Evolutionary conservation across 2,329 filamentous ascomycete genomes (phyloP).

Genomic region (Pyrenophora tritici-repentis): DNA sequence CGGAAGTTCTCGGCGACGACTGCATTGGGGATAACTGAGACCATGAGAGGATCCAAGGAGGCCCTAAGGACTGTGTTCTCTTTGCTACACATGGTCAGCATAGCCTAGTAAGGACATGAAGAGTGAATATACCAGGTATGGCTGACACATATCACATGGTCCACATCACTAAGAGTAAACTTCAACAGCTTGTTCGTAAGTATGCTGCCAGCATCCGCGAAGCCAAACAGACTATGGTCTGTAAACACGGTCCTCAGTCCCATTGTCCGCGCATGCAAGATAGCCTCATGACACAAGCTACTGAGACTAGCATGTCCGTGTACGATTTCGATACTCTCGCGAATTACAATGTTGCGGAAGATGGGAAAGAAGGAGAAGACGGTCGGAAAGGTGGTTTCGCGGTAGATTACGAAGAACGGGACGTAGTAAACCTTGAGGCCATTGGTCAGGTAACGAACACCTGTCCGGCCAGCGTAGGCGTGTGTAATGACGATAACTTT

Average conservation of each 20-base stretch:
- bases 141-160: slow-evolving; percentile 97
- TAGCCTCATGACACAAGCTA: slow-evolving; percentile 91
- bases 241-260: slow-evolving; percentile 94
- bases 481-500: slow-evolving; percentile 98
- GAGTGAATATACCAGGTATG: slow-evolving; percentile 78
- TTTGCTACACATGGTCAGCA: slow-evolving; percentile 64
- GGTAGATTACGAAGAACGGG: slow-evolving; percentile 94
- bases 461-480: slow-evolving; percentile 86
- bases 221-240: slow-evolving; percentile 95
- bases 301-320: slow-evolving; percentile 96
- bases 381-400: slow-evolving; percentile 89
- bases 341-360: slow-evolving; percentile 94
- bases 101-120: too few species aligned
- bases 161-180: slow-evolving; percentile 93
- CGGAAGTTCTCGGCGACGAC: slow-evolving; percentile 96
- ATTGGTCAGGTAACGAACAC: slow-evolving; percentile 93
- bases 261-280: slow-evolving; percentile 95
- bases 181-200: slow-evolving; percentile 96
- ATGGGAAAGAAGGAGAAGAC: slow-evolving; percentile 98
- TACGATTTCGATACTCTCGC: slow-evolving; percentile 94
- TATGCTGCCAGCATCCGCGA: slow-evolving; percentile 94
- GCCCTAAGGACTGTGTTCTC: slow-evolving; percentile 96
- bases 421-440: slow-evolving; percentile 98
- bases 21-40: slow-evolving; percentile 96
- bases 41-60: slow-evolving; percentile 93